Base-by-base conservation (phyloP, 176 grass and related monocot genomes). In the Saccharum officinarum region DNA sequence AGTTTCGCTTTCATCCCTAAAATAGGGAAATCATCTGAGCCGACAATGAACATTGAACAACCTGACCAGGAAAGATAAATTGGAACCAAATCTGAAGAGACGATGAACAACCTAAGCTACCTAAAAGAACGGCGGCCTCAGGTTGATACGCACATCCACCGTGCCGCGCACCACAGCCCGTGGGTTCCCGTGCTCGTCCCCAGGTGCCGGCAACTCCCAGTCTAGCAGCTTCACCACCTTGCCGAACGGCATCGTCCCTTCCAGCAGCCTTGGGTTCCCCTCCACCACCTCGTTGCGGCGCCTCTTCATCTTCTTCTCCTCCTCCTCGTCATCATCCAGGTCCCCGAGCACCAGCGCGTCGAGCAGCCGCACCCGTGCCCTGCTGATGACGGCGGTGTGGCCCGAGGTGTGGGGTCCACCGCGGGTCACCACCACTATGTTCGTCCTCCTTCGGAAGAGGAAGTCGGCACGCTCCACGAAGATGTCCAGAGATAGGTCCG, bases 341-440 rank as follows among this genome's bases (percentile, higher is more conserved):
- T 47, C 71, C 1, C 60, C 63, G 50, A 33, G 10, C 46, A 76
- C 14, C 63, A 88, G 66, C 40, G 80, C 80, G 55, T 88, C 67
- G 2, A 79, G 12, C 39, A 85, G 77, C 50, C 16, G 71, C 63
- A 81, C 30, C 62, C 23, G 30, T 2, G 77, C 87, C 71, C 36
- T 74, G 39, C 82, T 31, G 63, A 85, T 50, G 49, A 76, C 77
- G 71, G 40, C 71, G 31, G 39, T 23, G 40, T 33, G 13, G 50
- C 30, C 0, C 50, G 88, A 85, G n/a, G 83, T 89, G 77, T 89
- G 88, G 16, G 88, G 88, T 6, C 55, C 83, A 0, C 8, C 38
- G 31, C 83, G 83, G 83, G 62, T 34, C 63, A 85, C 61, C 28
- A 80, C 47, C 28, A 39, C 7, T n/a, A 10, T 2, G 28, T 15